These are phyloP conservation scores for Conoideocrella luteorostrata DNA, from an alignment of 2,329 filamentous ascomycete genomes.

Conservation along the genomic window DNA sequence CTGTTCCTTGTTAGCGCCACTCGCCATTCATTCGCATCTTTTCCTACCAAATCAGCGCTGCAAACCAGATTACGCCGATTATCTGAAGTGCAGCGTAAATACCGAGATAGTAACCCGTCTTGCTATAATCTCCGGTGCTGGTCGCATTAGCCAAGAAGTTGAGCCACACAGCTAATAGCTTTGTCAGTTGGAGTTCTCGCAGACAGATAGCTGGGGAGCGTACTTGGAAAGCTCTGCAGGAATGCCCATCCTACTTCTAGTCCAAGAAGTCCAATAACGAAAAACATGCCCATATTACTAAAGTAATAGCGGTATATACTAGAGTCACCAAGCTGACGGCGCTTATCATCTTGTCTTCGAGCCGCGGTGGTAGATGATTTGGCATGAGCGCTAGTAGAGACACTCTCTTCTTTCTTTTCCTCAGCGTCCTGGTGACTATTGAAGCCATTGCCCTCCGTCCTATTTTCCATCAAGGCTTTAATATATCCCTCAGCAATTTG, in stretches of 20 bases:
- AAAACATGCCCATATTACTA: constrained; percentile 20
- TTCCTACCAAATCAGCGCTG: constrained; percentile 15
- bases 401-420: not conserved
- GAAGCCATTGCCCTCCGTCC: too few relatives aligned
- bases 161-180: constrained; percentile 21
- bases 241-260: constrained; percentile 16
- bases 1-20: too few relatives aligned
- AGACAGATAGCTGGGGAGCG: constrained; percentile 6
- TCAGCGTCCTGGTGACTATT: not conserved
- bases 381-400: not conserved
- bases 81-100: constrained; percentile 19
- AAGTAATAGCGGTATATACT: constrained; percentile 24
- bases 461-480: constrained; percentile 7
- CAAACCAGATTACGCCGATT: constrained; percentile 15
- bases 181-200: not conserved
- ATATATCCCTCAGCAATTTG: constrained; percentile 9
- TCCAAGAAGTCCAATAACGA: constrained; percentile 13
- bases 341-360: constrained; percentile 14
- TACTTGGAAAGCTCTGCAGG: constrained; percentile 23
- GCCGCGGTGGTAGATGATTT: not conserved
- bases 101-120: constrained; percentile 18
- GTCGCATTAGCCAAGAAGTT: constrained; percentile 23
- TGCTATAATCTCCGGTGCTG: not conserved
- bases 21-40: too few relatives aligned
- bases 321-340: constrained; percentile 22